Percentiles rank a stretch among this genome's conserved stretches.
Conservation (phyloP, 1,284 basidiomycete species). For the Pholiota adiposa region DNA sequence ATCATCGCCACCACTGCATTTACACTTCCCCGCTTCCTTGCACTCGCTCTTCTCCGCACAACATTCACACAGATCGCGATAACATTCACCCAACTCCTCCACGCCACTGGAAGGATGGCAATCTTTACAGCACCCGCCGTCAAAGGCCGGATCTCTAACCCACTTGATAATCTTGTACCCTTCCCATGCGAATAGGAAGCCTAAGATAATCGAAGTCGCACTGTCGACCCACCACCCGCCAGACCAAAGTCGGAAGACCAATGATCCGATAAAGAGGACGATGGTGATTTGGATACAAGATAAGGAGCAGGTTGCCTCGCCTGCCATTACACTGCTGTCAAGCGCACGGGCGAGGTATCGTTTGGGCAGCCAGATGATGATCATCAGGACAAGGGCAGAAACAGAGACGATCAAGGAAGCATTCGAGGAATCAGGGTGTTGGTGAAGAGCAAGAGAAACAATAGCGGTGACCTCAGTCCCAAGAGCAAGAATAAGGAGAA, state of each 20-base stretch:
- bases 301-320: constrained; percentile 46
- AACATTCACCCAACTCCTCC: background rate
- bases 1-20: background rate
- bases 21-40: background rate
- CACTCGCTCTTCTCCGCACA: background rate
- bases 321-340: constrained; percentile 46
- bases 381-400: constrained; percentile 40
- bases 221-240: constrained; percentile 54
- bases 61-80: background rate
- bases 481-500: constrained; percentile 41
- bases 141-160: background rate
- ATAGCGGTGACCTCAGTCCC: constrained; percentile 40
- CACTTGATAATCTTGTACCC: constrained; percentile 1
- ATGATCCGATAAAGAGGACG: constrained; percentile 31
- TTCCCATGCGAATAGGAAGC: constrained; percentile 41
- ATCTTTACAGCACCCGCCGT: background rate
- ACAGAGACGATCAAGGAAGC: constrained; percentile 46
- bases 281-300: constrained; percentile 34
- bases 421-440: constrained; percentile 41
- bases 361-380: constrained; percentile 48
- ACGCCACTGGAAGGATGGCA: background rate
- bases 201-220: constrained; percentile 43
- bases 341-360: constrained; percentile 46
- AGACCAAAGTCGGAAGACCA: constrained; percentile 39
- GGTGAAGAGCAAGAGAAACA: constrained; percentile 36